phyloP scores from a whole-genome alignment of 2,329 filamentous ascomycete genomes.

The Colletotrichum sp. region DNA sequence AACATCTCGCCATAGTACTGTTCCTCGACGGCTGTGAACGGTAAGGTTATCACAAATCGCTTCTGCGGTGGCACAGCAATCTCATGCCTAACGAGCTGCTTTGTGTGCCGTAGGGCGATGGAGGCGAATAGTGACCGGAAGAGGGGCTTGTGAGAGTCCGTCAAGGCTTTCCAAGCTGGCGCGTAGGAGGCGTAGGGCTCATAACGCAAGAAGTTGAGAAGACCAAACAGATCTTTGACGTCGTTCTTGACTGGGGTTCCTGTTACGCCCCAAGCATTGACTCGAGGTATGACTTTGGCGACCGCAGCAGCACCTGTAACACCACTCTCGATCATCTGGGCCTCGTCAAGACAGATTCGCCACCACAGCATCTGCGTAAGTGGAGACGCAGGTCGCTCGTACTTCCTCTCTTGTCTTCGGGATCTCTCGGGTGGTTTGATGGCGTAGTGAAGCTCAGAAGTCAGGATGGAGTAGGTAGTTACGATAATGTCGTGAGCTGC shows the following conservation, averaged over 20 bases:
- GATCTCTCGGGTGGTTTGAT: slow-evolving; percentile 71
- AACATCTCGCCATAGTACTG: slow-evolving; percentile 85
- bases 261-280: slow-evolving; percentile 91
- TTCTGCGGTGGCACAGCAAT: slow-evolving; percentile 82
- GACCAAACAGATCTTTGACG: slow-evolving; percentile 77
- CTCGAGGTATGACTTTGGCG: slow-evolving; percentile 78
- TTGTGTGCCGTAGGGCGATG: slow-evolving; percentile 85
- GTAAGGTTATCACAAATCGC: slow-evolving; percentile 85
- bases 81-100: slow-evolving; percentile 79
- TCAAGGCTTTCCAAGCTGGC: slow-evolving; percentile 72
- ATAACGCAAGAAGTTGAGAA: slow-evolving; percentile 81
- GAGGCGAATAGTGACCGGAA: slow-evolving; percentile 74
- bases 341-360: slow-evolving; percentile 79
- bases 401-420: slow-evolving; percentile 69
- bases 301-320: slow-evolving; percentile 83
- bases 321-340: slow-evolving; percentile 93
- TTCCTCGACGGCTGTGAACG: slow-evolving; percentile 89
- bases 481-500: slow-evolving; percentile 63
- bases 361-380: slow-evolving; percentile 86
- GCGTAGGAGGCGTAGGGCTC: slow-evolving; percentile 74
- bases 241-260: slow-evolving; percentile 88
- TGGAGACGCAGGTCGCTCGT: slow-evolving; percentile 73
- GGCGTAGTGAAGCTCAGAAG: slow-evolving; percentile 80
- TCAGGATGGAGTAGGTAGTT: slow-evolving; percentile 74
- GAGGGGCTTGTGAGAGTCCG: slow-evolving; percentile 61